Evolutionary conservation across 345 rosid species (phyloP).

Genomic region (rapeseed (Brassica napus)): DNA sequence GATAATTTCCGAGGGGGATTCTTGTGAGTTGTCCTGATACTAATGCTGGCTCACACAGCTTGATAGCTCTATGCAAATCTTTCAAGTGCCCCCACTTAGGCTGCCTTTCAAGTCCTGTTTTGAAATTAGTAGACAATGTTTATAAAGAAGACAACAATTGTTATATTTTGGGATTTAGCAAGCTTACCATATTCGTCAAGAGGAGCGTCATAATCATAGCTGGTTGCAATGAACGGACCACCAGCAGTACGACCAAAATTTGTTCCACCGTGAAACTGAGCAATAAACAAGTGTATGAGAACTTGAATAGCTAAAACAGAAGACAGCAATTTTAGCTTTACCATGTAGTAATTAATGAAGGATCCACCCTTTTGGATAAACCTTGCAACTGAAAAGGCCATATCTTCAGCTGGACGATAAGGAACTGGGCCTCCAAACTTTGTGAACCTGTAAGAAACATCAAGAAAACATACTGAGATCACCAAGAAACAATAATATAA

Average conservation of each 20-base stretch:
- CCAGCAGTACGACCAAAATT: conserved; percentile 99
- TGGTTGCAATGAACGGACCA: conserved; percentile 98
- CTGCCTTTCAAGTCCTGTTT: conserved; percentile 77
- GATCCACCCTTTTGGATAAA: conserved; percentile 98
- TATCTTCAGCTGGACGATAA: conserved; percentile 87
- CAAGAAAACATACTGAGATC: conserved; percentile 9
- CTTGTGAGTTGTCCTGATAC: conserved; percentile 67
- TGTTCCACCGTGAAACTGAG: conserved; percentile 96
- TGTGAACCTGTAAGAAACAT: conserved; percentile 62
- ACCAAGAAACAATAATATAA: not conserved
- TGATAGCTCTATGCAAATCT: conserved; percentile 92
- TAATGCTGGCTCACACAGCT: conserved; percentile 85
- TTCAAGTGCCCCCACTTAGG: conserved; percentile 99
- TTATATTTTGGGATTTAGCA: not conserved
- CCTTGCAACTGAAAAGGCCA: conserved; percentile 94
- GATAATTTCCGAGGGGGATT: conserved; percentile 71
- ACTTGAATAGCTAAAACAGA: conserved; percentile 9
- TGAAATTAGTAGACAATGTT: conserved; percentile 8
- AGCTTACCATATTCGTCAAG: conserved; percentile 93
- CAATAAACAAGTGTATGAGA: not conserved
- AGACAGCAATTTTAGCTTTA: conserved; percentile 37
- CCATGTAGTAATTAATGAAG: conserved; percentile 93
- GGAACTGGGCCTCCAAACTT: conserved; percentile 97
- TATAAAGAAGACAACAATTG: conserved; percentile 11
- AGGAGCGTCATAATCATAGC: conserved; percentile 97